phyloP scores from a whole-genome alignment of 2,329 filamentous ascomycete species.

The Aurifilum marmelostoma region DNA sequence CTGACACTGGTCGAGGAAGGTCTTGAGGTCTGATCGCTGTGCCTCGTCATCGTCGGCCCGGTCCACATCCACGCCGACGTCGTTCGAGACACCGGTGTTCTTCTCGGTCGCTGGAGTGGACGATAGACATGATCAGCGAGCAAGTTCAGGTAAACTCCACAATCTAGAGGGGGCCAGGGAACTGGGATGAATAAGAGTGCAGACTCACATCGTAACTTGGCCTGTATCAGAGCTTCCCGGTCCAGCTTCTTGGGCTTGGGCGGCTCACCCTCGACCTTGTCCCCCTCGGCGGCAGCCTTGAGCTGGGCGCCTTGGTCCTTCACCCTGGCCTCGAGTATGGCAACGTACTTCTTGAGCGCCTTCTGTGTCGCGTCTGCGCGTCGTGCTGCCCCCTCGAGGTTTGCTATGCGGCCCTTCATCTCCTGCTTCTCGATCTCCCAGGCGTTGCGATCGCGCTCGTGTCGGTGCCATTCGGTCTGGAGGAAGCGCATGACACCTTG shows the following conservation, averaged over 20 bases:
- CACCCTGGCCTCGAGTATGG: slow-evolving; percentile 85
- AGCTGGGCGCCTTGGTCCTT: slow-evolving; percentile 78
- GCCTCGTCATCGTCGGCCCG: slow-evolving; percentile 53
- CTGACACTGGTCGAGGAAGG: slow-evolving; percentile 67
- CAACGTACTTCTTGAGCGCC: slow-evolving; percentile 86
- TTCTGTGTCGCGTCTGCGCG: slow-evolving; percentile 88
- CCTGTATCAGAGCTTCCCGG: slow-evolving; percentile 56
- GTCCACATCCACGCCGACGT: slow-evolving; percentile 51
- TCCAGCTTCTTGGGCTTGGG: slow-evolving; percentile 54
- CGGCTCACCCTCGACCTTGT: slow-evolving; percentile 32
- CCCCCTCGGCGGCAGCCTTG: slow-evolving; percentile 54
- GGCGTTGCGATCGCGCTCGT: slow-evolving; percentile 94
- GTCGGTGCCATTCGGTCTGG: slow-evolving; percentile 98
- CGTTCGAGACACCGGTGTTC: slow-evolving; percentile 42
- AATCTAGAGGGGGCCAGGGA: too few species aligned
- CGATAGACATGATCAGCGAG: slow-evolving; percentile 27
- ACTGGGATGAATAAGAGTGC: background rate
- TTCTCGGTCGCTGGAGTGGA: slow-evolving; percentile 49
- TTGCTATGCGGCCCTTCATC: slow-evolving; percentile 97
- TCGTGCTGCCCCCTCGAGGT: slow-evolving; percentile 85
- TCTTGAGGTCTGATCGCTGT: slow-evolving; percentile 58
- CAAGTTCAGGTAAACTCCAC: background rate
- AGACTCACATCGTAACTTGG: slow-evolving; percentile 58
- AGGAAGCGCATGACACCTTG: slow-evolving; percentile 97
- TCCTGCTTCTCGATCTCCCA: slow-evolving; percentile 99